These are phyloP conservation scores for Hyphopichia burtonii DNA, from an alignment of 1,139 yeast genomes.

Conservation along the genomic window DNA sequence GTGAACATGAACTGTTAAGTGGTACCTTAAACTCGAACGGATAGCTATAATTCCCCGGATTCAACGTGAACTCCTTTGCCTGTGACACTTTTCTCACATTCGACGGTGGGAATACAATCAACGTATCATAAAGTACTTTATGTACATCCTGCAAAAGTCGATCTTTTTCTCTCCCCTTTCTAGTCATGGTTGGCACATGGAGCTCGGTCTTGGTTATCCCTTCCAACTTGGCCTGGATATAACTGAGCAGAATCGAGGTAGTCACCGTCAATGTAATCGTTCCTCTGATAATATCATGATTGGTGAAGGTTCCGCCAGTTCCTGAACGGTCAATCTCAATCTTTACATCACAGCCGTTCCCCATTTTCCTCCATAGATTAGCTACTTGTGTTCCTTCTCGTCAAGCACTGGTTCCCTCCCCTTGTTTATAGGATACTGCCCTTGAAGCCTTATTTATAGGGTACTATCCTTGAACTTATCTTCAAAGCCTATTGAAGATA, in stretches of 20 bases:
- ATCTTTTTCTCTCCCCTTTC: constrained; percentile 15
- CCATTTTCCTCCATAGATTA: too few relatives aligned
- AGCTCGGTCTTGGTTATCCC: constrained; percentile 50
- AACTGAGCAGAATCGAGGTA: constrained; percentile 47
- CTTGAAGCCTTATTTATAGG: background rate
- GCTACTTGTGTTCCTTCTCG: too few relatives aligned
- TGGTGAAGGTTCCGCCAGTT: constrained; percentile 50
- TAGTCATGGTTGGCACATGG: constrained; percentile 17
- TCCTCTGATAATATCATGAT: constrained; percentile 52
- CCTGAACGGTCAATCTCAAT: constrained; percentile 36
- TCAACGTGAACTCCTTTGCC: constrained; percentile 55
- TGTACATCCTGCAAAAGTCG: constrained; percentile 45
- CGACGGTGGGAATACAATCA: constrained; percentile 60
- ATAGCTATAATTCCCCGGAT: constrained; percentile 59
- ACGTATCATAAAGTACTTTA: constrained; percentile 54
- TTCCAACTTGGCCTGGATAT: constrained; percentile 59
- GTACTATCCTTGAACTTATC: too few relatives aligned
- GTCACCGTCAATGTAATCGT: constrained; percentile 42
- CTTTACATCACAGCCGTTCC: constrained; percentile 25
- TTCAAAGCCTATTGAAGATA: too few relatives aligned
- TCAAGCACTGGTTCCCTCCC: too few relatives aligned
- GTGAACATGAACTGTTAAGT: constrained; percentile 46
- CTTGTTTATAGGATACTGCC: background rate
- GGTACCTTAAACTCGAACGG: constrained; percentile 61
- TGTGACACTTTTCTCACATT: constrained; percentile 48